phyloP scores from a whole-genome alignment of 208 protist species.

The Acanthamoeba divionensis region DNA sequence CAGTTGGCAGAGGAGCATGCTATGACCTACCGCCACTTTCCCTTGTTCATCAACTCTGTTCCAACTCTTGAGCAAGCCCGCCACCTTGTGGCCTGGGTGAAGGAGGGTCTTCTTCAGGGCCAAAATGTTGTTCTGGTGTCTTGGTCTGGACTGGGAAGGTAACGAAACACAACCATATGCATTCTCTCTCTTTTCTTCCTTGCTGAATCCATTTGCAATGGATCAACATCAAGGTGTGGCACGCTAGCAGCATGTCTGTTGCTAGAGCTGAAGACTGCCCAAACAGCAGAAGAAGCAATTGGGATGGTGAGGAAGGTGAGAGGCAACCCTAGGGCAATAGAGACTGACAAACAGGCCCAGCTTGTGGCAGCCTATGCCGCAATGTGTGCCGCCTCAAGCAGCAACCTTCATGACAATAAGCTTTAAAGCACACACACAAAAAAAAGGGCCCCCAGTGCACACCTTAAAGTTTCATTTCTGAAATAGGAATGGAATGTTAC shows the following conservation, averaged over 20 bases:
- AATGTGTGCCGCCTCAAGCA: not conserved
- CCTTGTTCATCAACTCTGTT: not conserved
- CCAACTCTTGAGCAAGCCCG: not conserved
- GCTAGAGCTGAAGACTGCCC: too few relatives aligned
- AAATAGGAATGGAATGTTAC: too few relatives aligned
- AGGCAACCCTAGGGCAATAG: constrained; percentile 10
- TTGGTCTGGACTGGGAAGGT: constrained; percentile 12
- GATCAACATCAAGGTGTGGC: not conserved
- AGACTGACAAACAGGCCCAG: not conserved
- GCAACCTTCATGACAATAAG: too few relatives aligned
- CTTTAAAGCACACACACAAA: too few relatives aligned
- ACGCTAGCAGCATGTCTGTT: too few relatives aligned
- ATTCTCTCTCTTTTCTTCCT: not conserved
- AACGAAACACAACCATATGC: not conserved
- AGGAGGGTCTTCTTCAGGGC: not conserved
- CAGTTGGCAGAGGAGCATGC: not conserved
- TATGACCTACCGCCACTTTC: constrained; percentile 1
- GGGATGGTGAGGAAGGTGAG: not conserved
- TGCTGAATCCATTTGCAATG: not conserved
- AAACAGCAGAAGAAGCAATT: too few relatives aligned
- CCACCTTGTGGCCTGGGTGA: not conserved
- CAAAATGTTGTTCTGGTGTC: constrained; percentile 28
- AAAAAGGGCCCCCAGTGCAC: too few relatives aligned
- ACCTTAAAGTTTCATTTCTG: too few relatives aligned
- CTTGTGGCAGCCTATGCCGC: not conserved